Evolutionary conservation across 2,329 filamentous ascomycete species (phyloP), one percentile per base, ranked within the genome.

Genomic region (Moelleriella libera): DNA sequence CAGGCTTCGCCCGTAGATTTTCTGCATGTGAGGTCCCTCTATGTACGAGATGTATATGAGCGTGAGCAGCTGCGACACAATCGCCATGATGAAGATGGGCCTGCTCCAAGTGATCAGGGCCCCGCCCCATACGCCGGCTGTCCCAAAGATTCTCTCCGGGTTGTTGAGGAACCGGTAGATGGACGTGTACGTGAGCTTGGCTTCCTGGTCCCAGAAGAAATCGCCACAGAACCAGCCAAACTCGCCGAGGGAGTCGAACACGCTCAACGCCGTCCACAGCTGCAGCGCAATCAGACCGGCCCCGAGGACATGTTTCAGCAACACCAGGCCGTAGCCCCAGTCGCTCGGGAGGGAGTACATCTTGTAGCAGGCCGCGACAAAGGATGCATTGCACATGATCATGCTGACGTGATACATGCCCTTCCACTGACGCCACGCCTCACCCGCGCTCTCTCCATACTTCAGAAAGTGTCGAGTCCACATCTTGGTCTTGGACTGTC

Each of bases 221-320:
- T 98, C 92, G 14, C 92, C 92, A 60, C 89, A 97, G 71, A 97
- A 97, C 90, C 90, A 98, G 57, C 92, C 92, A 58, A 97, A 98
- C 60, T 98, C 92, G 48, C 92, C 92, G 0, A 98, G 78, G 2
- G 88, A 94, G 45, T 96, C 88, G 63, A 97, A 94, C 55, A 97
- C 89, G 63, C 88, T 96, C 53, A 85, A 72, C 2, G 88, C 83
- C 1, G 89, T 95, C 92, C 92, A 98, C 14, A 94, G 66, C 59
- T 98, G 92, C 45, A 98, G 74, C 9, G 84, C 81, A 50, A 97
- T 80, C 53, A 97, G 71, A 46, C 85, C 79, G 45, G 76, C 72
- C 42, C 92, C 92, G 34, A 97, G 61, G 30, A 96, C 85, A 59
- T 97, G 92, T 60, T 88, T 84, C 50, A 98, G 75, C 28, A 94